Evolutionary conservation across 2,329 filamentous ascomycete genomes (phyloP).

Genomic region (Byssothecium circinans): DNA sequence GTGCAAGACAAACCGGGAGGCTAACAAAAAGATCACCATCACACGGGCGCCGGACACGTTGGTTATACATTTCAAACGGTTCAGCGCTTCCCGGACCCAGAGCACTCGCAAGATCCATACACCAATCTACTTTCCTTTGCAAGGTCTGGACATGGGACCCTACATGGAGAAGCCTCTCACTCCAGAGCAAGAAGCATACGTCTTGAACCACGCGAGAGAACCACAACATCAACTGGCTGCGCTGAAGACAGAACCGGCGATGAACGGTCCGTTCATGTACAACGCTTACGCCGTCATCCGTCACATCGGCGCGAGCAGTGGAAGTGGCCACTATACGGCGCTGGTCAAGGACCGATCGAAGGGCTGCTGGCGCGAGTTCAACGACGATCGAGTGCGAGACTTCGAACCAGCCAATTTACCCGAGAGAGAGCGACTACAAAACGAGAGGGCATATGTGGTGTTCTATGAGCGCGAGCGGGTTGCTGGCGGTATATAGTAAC

Average conservation of each 20-base stretch:
- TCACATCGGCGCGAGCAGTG: conserved; percentile 69
- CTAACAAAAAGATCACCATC: conserved; percentile 70
- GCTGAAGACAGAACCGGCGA: conserved; percentile 45
- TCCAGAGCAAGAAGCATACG: conserved; percentile 43
- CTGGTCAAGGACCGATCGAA: conserved; percentile 56
- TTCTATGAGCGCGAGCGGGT: conserved; percentile 58
- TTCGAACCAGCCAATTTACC: conserved; percentile 58
- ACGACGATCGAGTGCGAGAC: conserved; percentile 57
- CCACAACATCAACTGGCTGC: conserved; percentile 30
- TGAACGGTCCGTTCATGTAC: conserved; percentile 68
- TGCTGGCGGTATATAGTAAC: conserved; percentile 29
- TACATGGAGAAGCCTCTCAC: conserved; percentile 58
- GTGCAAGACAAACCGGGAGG: conserved; percentile 69
- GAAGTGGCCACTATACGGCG: conserved; percentile 78
- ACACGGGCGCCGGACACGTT: conserved; percentile 79
- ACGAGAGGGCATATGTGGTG: conserved; percentile 66
- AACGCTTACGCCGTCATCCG: conserved; percentile 84
- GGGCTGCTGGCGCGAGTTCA: conserved; percentile 63
- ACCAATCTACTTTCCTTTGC: conserved; percentile 74
- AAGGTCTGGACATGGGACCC: conserved; percentile 65
- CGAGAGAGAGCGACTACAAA: conserved; percentile 57
- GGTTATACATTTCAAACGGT: conserved; percentile 75
- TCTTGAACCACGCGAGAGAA: conserved; percentile 28
- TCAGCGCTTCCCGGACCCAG: conserved; percentile 59
- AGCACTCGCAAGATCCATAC: conserved; percentile 69